Base-by-base conservation (phyloP, 2,329 filamentous ascomycete species). In the Monilinia vaccinii-corymbosi region DNA sequence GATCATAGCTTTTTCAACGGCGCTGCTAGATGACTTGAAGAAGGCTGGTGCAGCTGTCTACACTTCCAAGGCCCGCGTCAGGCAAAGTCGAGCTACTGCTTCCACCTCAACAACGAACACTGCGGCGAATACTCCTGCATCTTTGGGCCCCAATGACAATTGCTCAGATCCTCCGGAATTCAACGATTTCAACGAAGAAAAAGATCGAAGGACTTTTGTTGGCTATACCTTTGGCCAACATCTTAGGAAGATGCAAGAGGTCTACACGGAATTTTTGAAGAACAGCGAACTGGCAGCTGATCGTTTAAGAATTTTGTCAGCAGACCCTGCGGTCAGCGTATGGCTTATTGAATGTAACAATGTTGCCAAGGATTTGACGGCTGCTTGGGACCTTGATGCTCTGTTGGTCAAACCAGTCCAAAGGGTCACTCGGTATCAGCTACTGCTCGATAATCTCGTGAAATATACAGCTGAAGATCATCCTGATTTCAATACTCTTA, bases 371-470 rank as follows among this genome's bases (percentile, higher is more conserved):
- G 94, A 97, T 71, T 81, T 99, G 64, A 99, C 94, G 0, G 85
- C 86, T 31, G 93, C 94, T 0, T 99, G 94, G 94, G 89, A 96
- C 73, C 75, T 99, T 62, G 92, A 97, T 73, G 96, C 94, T 0
- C 79, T 99, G n/a, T 81, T 99, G 23, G 93, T 99, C 71, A 99
- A 99, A 74, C 94, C 94, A 1, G 92, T 96, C 73, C 94, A 99
- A 74, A 85, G 94, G 51, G 87, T 97, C 63, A 86, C 93, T 38
- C 97, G 97, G 70, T 99, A 97, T 70, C 91, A 91, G 4, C 85
- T 96, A 49, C 78, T 99, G 45, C 83, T 99, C 48, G 84, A 85
- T 38, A 86, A 91, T 60, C 78, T 99, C 13, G 78, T 95, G 28
- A 85, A 91, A 64, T 82, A 87, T 60, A 97, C 93, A 0, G 87